Evolutionary conservation across 169 alveolate genomes (phyloP), one percentile per base, ranked within the genome.

Genomic region (Theileria sp.): DNA sequence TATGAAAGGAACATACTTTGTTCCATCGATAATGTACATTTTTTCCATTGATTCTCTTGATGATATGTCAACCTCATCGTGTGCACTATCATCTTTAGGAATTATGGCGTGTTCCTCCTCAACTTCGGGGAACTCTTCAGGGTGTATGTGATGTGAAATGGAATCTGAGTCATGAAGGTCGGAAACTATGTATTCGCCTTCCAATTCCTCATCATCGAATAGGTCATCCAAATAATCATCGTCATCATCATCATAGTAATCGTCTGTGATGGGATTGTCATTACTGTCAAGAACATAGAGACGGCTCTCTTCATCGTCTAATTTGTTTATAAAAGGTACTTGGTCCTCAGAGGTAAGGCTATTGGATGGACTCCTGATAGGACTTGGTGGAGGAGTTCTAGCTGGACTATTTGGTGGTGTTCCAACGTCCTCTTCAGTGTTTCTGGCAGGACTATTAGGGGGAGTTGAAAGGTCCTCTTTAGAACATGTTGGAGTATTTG

Each of bases 361-460:
- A 10, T 64, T 64, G 25, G 72, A 38, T 21, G 72, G 72, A 3
- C 44, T 64, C 19, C 25, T 15, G 54, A 4, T 13, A 13, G 54
- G 54, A 21, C 32, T 21, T n/a, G 34, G 54, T 5, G 23, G 38
- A 1, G 72, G 34, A 17, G 38, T 38, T 13, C 38, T 64, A 9
- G 72, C 72, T 64, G 72, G 72, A 30, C 72, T 64, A 25, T 64
- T 64, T 25, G 72, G 72, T 3, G 72, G 72, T 3, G 72, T 15
- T 21, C 23, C 5, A 3, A 64, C 23, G 38, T 28, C 25, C 21
- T 23, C 51, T 15, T 25, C 15, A 58, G 34, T 8, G 12, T 25
- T 3, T 64, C 28, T 61, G n/a, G 72, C 13, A 1, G 72, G 72
- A 6, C 23, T n/a, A 50, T 64, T 64, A 23, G 72, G 72, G 6